phyloP scores from a whole-genome alignment of 768 basidiomycete species.

The Calocybe indica region DNA sequence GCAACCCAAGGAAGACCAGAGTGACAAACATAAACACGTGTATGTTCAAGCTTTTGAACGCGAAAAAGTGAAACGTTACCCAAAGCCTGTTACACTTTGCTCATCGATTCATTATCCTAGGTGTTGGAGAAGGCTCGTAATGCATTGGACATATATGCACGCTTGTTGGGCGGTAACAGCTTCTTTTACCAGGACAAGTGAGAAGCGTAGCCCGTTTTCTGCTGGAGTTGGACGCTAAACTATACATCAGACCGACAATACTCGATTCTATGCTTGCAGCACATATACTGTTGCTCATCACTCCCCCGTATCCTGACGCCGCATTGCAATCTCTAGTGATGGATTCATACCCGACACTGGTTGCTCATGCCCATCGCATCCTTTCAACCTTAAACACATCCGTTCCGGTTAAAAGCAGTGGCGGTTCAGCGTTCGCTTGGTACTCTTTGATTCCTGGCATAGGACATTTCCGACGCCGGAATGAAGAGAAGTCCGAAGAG shows the following conservation, averaged over 20 bases:
- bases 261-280: conserved; percentile 66
- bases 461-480: conserved; percentile 9
- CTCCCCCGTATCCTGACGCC: conserved; percentile 58
- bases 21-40: conserved; percentile 23
- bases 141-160: conserved; percentile 51
- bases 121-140: conserved; percentile 52
- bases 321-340: conserved; percentile 47
- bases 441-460: conserved; percentile 33
- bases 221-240: background rate
- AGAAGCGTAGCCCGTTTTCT: conserved; percentile 2
- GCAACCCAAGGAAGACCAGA: conserved; percentile 23
- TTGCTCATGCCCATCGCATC: conserved; percentile 53
- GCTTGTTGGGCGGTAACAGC: conserved; percentile 41
- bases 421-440: conserved; percentile 20
- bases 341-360: conserved; percentile 51
- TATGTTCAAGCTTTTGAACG: conserved; percentile 55
- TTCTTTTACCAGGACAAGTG: conserved; percentile 52
- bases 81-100: background rate
- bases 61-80: conserved; percentile 44
- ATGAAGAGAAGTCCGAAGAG: conserved; percentile 25
- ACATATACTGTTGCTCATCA: conserved; percentile 54
- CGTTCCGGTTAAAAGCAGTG: conserved; percentile 9
- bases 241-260: conserved; percentile 43
- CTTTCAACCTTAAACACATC: conserved; percentile 20
- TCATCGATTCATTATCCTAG: conserved; percentile 24